Conservation (phyloP, 257 asterid species). For the Phtheirospermum japonicum region DNA sequence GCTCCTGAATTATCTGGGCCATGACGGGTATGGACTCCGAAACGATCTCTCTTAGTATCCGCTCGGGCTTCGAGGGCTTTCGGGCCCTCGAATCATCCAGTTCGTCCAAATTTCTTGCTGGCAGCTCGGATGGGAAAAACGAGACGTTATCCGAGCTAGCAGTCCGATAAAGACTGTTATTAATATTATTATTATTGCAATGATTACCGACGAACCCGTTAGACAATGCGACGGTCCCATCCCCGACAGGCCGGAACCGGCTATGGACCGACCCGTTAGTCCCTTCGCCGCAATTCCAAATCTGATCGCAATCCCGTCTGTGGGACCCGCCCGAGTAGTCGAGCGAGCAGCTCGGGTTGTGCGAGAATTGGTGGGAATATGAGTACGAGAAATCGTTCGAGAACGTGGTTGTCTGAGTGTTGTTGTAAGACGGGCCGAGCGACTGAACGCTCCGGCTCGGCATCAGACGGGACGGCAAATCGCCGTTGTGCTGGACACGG, state of each 20-base stretch:
- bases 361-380: conserved; percentile 68
- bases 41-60: conserved; percentile 68
- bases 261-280: conserved; percentile 89
- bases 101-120: conserved; percentile 56
- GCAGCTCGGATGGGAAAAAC: conserved; percentile 77
- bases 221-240: conserved; percentile 64
- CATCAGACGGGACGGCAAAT: conserved; percentile 54
- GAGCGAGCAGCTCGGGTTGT: conserved; percentile 90
- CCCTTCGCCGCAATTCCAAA: conserved; percentile 95
- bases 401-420: conserved; percentile 60
- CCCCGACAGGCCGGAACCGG: conserved; percentile 84
- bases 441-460: conserved; percentile 70
- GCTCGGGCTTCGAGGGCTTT: conserved; percentile 56
- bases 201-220: conserved; percentile 59
- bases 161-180: conserved; percentile 52
- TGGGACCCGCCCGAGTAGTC: conserved; percentile 64
- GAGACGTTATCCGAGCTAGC: conserved; percentile 67
- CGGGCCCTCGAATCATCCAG: conserved; percentile 41
- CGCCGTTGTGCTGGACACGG: conserved; percentile 49
- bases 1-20: conserved; percentile 73
- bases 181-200: conserved; percentile 49
- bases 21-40: conserved; percentile 58
- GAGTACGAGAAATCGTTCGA: conserved; percentile 82
- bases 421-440: conserved; percentile 56
- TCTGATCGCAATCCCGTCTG: conserved; percentile 61